Conservation (phyloP, 371 early-diverging fungal species). For the Apophysomyces ossiformis region DNA sequence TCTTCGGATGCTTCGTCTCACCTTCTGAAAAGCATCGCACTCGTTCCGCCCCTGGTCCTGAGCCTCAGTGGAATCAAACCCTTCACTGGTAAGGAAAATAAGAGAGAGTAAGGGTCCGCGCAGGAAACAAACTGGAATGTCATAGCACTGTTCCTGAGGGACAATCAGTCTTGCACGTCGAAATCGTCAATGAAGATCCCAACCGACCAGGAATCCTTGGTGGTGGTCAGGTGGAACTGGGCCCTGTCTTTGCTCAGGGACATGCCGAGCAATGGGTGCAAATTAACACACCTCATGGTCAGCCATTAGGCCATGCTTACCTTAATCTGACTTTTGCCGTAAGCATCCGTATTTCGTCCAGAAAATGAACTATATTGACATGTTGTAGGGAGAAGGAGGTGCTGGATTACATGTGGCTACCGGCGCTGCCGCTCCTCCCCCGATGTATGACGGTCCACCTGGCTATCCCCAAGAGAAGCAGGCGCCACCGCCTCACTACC, state of each 20-base stretch:
- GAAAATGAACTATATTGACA: no score
- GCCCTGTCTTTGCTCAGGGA: slow-evolving; percentile 25
- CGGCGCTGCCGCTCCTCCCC: slow-evolving; percentile 12
- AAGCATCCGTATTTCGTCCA: neutral
- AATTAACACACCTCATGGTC: slow-evolving; percentile 23
- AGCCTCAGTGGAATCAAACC: slow-evolving; percentile 42
- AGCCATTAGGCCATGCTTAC: slow-evolving; percentile 28
- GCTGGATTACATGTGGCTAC: neutral
- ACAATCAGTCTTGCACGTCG: slow-evolving; percentile 26
- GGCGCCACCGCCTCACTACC: slow-evolving; percentile 12
- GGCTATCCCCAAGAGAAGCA: slow-evolving; percentile 21
- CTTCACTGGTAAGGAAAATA: slow-evolving; percentile 29
- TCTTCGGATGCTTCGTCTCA: slow-evolving; percentile 44
- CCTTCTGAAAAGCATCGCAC: slow-evolving; percentile 49
- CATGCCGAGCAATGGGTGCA: slow-evolving; percentile 39
- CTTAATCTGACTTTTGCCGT: slow-evolving; percentile 26
- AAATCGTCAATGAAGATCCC: slow-evolving; percentile 44
- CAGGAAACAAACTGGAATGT: neutral
- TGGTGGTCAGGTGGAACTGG: slow-evolving; percentile 26
- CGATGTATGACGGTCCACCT: slow-evolving; percentile 21
- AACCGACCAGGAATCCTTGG: slow-evolving; percentile 40
- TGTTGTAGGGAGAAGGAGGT: slow-evolving; percentile 8
- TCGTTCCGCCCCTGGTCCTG: slow-evolving; percentile 34
- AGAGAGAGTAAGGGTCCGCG: neutral
- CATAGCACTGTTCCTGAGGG: slow-evolving; percentile 32